phyloP scores from a whole-genome alignment of 2,329 filamentous ascomycete genomes.

The Tolypocladium guangdongense region DNA sequence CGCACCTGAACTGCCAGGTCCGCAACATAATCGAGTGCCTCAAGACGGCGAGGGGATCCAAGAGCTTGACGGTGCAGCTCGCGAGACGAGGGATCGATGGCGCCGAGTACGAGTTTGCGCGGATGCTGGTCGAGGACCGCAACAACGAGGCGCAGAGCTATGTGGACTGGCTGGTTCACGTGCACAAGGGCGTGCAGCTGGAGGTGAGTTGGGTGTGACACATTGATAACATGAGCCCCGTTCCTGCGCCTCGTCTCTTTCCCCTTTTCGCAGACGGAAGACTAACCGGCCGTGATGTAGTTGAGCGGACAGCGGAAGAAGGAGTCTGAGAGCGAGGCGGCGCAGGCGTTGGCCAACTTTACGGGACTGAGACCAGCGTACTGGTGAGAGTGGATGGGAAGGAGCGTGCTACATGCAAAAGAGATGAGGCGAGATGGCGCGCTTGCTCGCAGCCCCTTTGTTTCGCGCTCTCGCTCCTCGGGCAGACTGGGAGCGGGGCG shows the following conservation, averaged over 20 bases:
- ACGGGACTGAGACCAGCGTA: conserved; percentile 48
- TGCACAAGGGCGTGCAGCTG: conserved; percentile 85
- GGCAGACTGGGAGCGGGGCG: not conserved
- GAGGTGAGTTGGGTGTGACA: conserved; percentile 47
- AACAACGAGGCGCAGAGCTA: conserved; percentile 98
- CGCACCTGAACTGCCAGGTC: conserved; percentile 87
- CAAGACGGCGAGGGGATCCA: conserved; percentile 67
- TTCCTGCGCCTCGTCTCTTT: not conserved
- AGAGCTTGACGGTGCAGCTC: conserved; percentile 80
- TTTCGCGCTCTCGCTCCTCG: not conserved
- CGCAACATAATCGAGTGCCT: conserved; percentile 89
- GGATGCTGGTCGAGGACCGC: conserved; percentile 81
- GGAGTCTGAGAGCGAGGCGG: conserved; percentile 41
- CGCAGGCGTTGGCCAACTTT: conserved; percentile 42
- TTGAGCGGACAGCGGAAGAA: conserved; percentile 61
- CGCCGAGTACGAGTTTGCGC: conserved; percentile 91
- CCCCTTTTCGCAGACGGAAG: conserved; percentile 1
- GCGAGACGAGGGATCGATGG: conserved; percentile 89
- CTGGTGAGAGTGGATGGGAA: conserved; percentile 24
- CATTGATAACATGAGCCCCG: not conserved
- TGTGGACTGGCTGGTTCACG: conserved; percentile 94
- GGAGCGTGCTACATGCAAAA: not conserved
- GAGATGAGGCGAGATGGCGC: not conserved
- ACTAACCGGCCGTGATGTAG: conserved; percentile 24
- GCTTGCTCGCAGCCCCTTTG: not conserved